Percentiles rank a stretch among this genome's conserved stretches.
phyloP scores from a whole-genome alignment of 306 rosid genomes.

The Vigna unguiculata region DNA sequence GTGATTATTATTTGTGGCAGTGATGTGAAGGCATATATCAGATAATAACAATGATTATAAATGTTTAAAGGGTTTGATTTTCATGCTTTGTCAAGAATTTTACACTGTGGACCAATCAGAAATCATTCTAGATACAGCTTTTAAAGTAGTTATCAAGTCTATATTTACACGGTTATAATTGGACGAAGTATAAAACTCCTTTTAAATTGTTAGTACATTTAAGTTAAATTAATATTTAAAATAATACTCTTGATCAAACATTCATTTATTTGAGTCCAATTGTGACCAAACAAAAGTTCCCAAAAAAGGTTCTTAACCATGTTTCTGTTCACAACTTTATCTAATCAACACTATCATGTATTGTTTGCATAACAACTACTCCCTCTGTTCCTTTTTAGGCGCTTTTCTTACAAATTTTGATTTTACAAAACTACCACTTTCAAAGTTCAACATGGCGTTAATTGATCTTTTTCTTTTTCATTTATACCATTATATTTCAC shows the following conservation, averaged over 20 bases:
- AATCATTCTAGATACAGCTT: no score
- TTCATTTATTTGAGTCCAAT: background rate
- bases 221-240: background rate
- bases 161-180: background rate
- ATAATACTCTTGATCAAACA: background rate
- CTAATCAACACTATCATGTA: slow-evolving; percentile 9
- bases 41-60: background rate
- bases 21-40: background rate
- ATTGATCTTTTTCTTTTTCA: no score
- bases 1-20: slow-evolving; percentile 23
- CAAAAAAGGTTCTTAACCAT: background rate
- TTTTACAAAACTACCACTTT: no score
- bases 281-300: slow-evolving; percentile 1
- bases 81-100: background rate
- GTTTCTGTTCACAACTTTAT: background rate
- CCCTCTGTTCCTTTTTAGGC: no score
- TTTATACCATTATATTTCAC: no score
- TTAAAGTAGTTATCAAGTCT: no score
- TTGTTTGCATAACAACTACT: background rate
- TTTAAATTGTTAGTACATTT: no score
- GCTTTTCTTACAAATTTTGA: no score
- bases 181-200: background rate
- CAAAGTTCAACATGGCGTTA: no score
- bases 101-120: background rate
- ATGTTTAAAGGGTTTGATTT: background rate